Conservation (phyloP, 345 rosid genomes). For the Eucalyptus grandis region DNA sequence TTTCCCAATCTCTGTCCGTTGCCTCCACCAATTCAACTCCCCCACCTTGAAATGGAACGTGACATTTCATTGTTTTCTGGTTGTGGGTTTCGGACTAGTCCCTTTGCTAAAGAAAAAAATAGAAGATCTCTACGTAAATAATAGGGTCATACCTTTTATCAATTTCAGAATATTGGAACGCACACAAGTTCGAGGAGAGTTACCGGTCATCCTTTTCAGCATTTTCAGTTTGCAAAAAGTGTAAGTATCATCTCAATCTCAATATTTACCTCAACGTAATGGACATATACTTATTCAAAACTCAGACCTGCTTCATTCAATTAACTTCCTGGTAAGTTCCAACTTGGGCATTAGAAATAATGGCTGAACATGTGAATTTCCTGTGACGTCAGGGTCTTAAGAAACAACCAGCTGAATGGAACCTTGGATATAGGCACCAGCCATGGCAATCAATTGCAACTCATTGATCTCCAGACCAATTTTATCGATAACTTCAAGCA, state of each 20-base stretch:
- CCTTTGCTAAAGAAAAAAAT: neutral
- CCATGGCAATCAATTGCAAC: slow-evolving; percentile 25
- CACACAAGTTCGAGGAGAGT: slow-evolving; percentile 28
- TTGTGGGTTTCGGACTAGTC: neutral
- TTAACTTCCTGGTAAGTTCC: neutral
- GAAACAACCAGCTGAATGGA: slow-evolving; percentile 33
- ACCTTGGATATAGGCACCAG: slow-evolving; percentile 38
- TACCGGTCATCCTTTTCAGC: slow-evolving; percentile 49
- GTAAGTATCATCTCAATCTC: slow-evolving; percentile 27
- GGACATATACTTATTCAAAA: neutral
- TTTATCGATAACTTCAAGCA: slow-evolving; percentile 6
- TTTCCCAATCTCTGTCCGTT: neutral
- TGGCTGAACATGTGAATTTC: neutral
- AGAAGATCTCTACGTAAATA: neutral
- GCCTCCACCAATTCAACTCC: neutral
- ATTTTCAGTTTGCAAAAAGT: slow-evolving; percentile 47
- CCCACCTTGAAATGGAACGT: neutral
- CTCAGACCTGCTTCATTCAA: neutral
- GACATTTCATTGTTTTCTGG: neutral
- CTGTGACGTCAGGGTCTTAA: slow-evolving; percentile 22
- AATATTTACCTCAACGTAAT: neutral
- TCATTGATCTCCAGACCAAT: slow-evolving; percentile 50
- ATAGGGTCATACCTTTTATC: neutral
- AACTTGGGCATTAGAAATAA: neutral
- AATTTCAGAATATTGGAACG: slow-evolving; percentile 56